Evolutionary conservation across 148 eudicot genomes (phyloP).

Genomic region (Rhododendron ferrugineum): DNA sequence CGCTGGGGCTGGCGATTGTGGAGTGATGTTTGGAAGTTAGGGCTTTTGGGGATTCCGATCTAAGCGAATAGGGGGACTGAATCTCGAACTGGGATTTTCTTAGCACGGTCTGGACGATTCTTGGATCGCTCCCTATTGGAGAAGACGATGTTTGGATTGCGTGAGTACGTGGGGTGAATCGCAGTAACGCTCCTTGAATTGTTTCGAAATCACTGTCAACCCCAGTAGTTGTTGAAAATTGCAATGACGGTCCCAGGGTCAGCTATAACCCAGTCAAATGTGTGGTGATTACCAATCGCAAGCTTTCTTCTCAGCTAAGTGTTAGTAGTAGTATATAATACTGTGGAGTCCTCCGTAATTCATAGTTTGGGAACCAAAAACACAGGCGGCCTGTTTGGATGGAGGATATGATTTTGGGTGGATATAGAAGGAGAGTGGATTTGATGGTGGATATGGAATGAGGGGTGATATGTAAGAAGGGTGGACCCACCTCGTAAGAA

Average conservation of each 20-base stretch:
- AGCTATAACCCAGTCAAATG: too few species aligned
- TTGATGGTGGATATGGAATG: too few species aligned
- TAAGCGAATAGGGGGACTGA: background rate
- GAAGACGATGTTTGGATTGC: background rate
- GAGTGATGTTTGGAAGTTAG: background rate
- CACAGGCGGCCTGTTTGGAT: too few species aligned
- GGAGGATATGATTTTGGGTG: too few species aligned
- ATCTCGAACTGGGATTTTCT: background rate
- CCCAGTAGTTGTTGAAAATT: background rate
- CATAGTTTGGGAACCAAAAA: too few species aligned
- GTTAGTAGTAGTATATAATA: too few species aligned
- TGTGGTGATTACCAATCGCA: too few species aligned
- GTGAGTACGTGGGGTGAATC: background rate
- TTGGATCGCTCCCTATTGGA: background rate
- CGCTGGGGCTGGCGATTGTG: background rate
- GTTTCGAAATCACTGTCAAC: background rate
- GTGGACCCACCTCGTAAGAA: too few species aligned
- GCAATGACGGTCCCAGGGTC: background rate
- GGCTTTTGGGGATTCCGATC: background rate
- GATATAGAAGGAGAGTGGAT: too few species aligned
- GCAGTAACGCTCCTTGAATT: background rate
- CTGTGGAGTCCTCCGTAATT: too few species aligned
- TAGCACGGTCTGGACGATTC: background rate
- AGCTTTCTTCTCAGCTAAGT: background rate
- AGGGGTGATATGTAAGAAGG: too few species aligned